Conservation (phyloP, 495 filamentous ascomycete genomes). For the Bombardia bombarda region DNA sequence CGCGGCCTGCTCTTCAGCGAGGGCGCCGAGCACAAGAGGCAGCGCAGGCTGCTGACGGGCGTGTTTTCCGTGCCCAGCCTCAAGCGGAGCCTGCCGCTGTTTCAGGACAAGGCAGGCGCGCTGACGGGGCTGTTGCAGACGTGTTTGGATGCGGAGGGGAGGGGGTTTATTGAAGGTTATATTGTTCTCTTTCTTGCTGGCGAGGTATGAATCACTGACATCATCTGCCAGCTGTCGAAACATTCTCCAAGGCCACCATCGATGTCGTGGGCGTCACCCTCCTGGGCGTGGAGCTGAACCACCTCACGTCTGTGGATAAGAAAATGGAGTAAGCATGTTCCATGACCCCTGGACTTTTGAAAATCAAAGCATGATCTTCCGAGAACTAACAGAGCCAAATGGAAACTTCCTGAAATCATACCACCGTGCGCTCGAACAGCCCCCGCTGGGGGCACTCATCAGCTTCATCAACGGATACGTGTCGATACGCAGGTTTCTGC, state of each 20-base stretch:
- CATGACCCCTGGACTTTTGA: neutral
- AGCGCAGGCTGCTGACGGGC: conserved; percentile 12
- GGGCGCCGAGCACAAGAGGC: conserved; percentile 21
- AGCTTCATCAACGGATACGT: conserved; percentile 18
- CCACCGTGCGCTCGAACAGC: conserved; percentile 21
- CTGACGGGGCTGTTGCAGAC: neutral
- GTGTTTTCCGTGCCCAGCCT: conserved; percentile 16
- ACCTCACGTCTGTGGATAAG: neutral
- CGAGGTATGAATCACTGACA: neutral
- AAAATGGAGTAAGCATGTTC: neutral
- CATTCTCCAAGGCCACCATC: neutral
- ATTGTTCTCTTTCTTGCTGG: neutral
- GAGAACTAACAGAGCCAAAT: neutral
- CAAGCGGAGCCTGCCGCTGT: neutral
- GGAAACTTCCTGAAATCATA: conserved; percentile 19
- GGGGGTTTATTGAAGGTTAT: neutral
- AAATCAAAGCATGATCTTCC: neutral
- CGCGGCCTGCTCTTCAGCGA: conserved; percentile 26
- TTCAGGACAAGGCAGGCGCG: conserved; percentile 1
- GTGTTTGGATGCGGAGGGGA: neutral
- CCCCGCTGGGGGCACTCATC: conserved; percentile 20
- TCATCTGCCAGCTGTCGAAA: neutral
- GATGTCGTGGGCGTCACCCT: neutral
- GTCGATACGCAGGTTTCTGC: conserved; percentile 18
- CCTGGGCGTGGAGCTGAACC: neutral